Evolutionary conservation across 1,284 basidiomycete species (phyloP).

Genomic region (Stygiomarasmius scandens): DNA sequence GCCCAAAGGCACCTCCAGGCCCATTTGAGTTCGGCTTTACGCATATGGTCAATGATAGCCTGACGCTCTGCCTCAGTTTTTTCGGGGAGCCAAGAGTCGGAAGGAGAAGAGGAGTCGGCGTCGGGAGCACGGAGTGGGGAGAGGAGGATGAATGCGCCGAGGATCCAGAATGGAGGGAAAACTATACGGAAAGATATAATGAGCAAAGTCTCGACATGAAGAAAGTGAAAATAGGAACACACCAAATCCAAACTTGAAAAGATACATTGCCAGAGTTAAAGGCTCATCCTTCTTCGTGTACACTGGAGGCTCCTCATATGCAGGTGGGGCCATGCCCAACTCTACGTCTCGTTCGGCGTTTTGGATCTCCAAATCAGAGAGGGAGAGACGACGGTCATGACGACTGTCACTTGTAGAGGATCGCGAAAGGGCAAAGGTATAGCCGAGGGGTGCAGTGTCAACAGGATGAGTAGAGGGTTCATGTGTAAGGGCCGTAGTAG

Average conservation of each 20-base stretch:
- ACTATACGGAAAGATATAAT: constrained; percentile 23
- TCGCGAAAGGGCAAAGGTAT: too few relatives aligned
- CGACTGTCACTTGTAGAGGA: too few relatives aligned
- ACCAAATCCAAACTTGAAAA: constrained; percentile 49
- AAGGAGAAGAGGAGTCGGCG: not conserved
- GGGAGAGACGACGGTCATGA: too few relatives aligned
- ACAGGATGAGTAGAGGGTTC: too few relatives aligned
- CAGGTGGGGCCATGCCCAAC: constrained; percentile 11
- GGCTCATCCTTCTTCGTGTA: constrained; percentile 33
- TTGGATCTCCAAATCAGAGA: too few relatives aligned
- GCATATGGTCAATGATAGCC: constrained; percentile 22
- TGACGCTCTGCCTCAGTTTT: too few relatives aligned
- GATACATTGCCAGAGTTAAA: constrained; percentile 42
- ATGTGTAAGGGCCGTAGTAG: too few relatives aligned
- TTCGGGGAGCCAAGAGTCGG: not conserved
- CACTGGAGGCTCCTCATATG: constrained; percentile 23
- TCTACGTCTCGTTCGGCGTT: too few relatives aligned
- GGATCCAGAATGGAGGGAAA: constrained; percentile 41
- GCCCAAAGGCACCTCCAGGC: constrained; percentile 37
- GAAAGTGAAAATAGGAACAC: constrained; percentile 20
- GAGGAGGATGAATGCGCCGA: constrained; percentile 34
- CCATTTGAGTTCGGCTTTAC: constrained; percentile 43
- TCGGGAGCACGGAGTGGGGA: constrained; percentile 32
- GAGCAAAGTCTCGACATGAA: not conserved
- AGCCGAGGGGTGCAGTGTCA: too few relatives aligned